Percentiles rank a stretch among this genome's conserved stretches.
These are phyloP conservation scores for Neopestalotiopsis rosae DNA, from an alignment of 2,329 filamentous ascomycete genomes.

Conservation along the genomic window DNA sequence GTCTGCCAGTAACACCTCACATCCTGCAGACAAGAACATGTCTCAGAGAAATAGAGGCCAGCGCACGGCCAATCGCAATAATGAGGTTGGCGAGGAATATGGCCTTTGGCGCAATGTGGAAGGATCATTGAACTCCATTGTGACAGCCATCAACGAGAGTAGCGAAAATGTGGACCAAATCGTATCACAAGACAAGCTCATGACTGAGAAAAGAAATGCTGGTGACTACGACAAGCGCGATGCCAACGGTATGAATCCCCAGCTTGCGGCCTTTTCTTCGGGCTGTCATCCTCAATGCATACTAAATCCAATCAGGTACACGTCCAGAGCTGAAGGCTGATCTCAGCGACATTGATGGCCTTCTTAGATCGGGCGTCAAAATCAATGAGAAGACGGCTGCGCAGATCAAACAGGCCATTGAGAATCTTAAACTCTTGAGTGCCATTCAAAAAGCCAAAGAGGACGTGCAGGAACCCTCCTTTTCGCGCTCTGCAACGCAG, in stretches of 20 bases:
- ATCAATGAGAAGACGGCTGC: constrained; percentile 33
- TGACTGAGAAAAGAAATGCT: constrained; percentile 41
- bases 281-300: background rate
- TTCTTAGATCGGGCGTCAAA: constrained; percentile 39
- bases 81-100: constrained; percentile 46
- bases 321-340: constrained; percentile 28
- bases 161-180: constrained; percentile 44
- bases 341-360: constrained; percentile 39
- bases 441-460: constrained; percentile 49
- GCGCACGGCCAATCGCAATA: constrained; percentile 42
- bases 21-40: constrained; percentile 29
- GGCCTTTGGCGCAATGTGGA: constrained; percentile 46
- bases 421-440: constrained; percentile 43
- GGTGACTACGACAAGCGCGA: constrained; percentile 24
- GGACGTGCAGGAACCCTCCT: constrained; percentile 37
- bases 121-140: constrained; percentile 40
- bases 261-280: no score
- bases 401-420: constrained; percentile 39
- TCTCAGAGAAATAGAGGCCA: constrained; percentile 36
- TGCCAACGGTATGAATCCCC: background rate
- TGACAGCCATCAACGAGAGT: constrained; percentile 45
- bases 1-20: background rate
- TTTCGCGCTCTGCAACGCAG: constrained; percentile 31
- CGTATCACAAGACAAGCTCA: constrained; percentile 44
- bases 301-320: constrained; percentile 20